phyloP scores from a whole-genome alignment of 1,284 basidiomycete genomes.

The Rhodotorula sp. region DNA sequence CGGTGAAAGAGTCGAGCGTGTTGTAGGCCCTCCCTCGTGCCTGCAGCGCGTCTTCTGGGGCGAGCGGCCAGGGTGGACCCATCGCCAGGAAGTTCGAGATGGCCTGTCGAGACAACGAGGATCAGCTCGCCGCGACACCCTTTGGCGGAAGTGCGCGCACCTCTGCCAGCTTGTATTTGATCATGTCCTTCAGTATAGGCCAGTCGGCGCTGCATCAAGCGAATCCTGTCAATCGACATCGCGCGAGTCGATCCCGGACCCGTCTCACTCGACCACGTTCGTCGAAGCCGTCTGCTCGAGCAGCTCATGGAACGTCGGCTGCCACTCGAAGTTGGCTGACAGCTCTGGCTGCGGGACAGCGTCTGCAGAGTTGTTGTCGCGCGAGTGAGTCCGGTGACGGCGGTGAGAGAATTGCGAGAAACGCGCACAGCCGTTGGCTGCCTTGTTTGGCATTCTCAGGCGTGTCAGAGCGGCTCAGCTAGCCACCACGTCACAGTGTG shows the following conservation, averaged over 20 bases:
- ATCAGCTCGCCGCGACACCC: too few relatives aligned
- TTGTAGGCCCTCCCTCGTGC: constrained; percentile 43
- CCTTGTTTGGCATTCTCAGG: background rate
- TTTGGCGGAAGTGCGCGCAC: constrained; percentile 50
- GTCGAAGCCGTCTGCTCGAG: constrained; percentile 66
- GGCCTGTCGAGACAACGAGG: constrained; percentile 54
- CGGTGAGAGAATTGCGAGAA: background rate
- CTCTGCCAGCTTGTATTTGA: constrained; percentile 67
- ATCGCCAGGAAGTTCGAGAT: constrained; percentile 52
- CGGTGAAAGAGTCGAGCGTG: constrained; percentile 26
- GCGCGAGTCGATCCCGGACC: background rate
- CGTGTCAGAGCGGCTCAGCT: too few relatives aligned
- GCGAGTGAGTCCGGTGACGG: background rate
- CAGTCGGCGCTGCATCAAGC: constrained; percentile 64
- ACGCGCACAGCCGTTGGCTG: constrained; percentile 24
- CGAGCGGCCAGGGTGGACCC: constrained; percentile 30
- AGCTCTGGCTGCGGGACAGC: constrained; percentile 11
- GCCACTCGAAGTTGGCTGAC: constrained; percentile 33
- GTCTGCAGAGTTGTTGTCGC: constrained; percentile 4
- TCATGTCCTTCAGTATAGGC: constrained; percentile 65
- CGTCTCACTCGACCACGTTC: constrained; percentile 64
- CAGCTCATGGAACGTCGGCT: constrained; percentile 61
- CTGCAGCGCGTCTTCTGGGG: constrained; percentile 29
- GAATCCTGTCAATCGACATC: too few relatives aligned
- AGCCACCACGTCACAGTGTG: too few relatives aligned